These are phyloP conservation scores for Trichocladium uniseriatum DNA, from an alignment of 495 filamentous ascomycete species.

Conservation along the genomic window DNA sequence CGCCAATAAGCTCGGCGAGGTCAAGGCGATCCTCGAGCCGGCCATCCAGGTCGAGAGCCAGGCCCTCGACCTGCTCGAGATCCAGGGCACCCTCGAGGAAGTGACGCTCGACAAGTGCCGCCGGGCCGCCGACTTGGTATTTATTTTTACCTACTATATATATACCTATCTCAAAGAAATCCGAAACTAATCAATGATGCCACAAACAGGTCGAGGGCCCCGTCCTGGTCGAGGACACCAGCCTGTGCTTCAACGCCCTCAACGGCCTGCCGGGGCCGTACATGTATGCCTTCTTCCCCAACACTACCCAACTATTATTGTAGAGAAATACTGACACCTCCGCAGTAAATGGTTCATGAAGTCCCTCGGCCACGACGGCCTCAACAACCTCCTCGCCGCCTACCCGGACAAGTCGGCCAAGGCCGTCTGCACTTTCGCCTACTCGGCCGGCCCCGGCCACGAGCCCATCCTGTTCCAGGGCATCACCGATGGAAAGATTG, in stretches of 20 bases:
- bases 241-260: conserved; percentile 82
- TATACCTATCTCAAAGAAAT: not conserved
- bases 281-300: conserved; percentile 51
- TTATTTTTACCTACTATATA: conserved; percentile 1
- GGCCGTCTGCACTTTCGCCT: conserved; percentile 94
- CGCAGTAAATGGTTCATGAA: conserved; percentile 86
- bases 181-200: too few species aligned
- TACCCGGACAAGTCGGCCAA: conserved; percentile 85
- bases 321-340: too few species aligned
- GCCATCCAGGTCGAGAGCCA: conserved; percentile 64
- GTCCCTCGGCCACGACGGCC: conserved; percentile 65
- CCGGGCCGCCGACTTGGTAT: conserved; percentile 60
- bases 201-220: conserved; percentile 61
- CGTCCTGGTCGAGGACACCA: conserved; percentile 92
- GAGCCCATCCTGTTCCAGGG: conserved; percentile 91
- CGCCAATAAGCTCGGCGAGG: conserved; percentile 81
- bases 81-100: conserved; percentile 89
- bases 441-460: conserved; percentile 72
- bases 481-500: conserved; percentile 63
- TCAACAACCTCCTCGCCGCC: conserved; percentile 84
- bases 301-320: conserved; percentile 6
- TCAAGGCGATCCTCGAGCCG: conserved; percentile 71
- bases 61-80: conserved; percentile 70
- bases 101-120: conserved; percentile 81
- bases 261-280: conserved; percentile 92